Conservation (phyloP, 495 filamentous ascomycete species). For the Hyaloscypha hepaticicola region DNA sequence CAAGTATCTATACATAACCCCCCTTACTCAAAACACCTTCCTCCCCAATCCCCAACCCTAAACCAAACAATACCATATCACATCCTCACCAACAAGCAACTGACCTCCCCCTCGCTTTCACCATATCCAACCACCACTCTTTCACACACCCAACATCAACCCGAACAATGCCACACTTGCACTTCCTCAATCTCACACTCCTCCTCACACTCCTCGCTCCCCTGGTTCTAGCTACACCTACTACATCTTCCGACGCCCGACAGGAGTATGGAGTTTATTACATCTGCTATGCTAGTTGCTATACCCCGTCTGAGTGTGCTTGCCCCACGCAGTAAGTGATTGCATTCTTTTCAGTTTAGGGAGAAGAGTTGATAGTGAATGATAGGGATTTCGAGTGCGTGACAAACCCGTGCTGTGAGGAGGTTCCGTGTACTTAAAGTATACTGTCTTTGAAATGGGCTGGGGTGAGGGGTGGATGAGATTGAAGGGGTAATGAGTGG, state of each 20-base stretch:
- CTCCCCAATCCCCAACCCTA: not conserved
- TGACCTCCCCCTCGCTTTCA: not conserved
- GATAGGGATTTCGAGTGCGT: not conserved
- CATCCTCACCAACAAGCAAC: not conserved
- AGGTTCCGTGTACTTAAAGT: not conserved
- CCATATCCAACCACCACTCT: not conserved
- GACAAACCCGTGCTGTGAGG: not conserved
- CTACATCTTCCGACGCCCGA: not conserved
- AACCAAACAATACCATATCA: not conserved
- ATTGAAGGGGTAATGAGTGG: not conserved
- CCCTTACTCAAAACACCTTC: not conserved
- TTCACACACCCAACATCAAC: not conserved
- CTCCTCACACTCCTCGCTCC: constrained; percentile 5
- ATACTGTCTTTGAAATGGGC: not conserved
- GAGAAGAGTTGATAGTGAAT: not conserved
- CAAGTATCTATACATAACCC: not conserved
- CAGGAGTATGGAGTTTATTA: not conserved
- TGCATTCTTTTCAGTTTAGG: not conserved
- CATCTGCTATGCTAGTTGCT: not conserved
- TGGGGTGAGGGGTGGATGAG: not conserved
- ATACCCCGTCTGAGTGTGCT: not conserved
- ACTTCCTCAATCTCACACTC: not conserved
- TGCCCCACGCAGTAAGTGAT: not conserved
- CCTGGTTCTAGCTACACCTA: not conserved
- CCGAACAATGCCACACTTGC: not conserved